Base-by-base conservation (phyloP, 2,329 filamentous ascomycete genomes). In the Ophiostoma angusticollis region DNA sequence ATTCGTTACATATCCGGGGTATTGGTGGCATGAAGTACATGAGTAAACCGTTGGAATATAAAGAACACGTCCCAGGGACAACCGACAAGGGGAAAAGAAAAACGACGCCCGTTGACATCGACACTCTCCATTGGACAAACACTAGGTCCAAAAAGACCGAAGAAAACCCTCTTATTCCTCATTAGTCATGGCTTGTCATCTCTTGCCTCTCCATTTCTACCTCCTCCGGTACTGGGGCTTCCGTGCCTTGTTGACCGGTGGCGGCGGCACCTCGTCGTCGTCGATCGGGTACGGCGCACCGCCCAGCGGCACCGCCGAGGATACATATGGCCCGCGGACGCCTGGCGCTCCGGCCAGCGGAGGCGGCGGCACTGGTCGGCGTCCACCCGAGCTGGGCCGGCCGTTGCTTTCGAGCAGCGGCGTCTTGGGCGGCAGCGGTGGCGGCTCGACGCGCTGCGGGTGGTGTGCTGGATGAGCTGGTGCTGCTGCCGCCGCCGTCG, bases 201-300 rank as follows among this genome's bases (percentile, higher is more conserved):
- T 30, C 11, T 30, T 5, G n/a, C 28, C 7, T 8, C 5, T 30
- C 28, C 16, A 9, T 29, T 17, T 6, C 23, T 42, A 49, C 12
- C 46, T 41, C 16, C 18, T 28, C 5, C 44, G 43, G 36, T 79
- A 84, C 35, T 82, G 79, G 1, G 89, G 89, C 58, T 95, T 95
- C 49, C 79, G 75, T 31, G 81, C 78, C 70, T 85, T 82, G 52
- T 93, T 93, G 7, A 93, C 85, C 6, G 73, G 67, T 3, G 89
- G 89, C 14, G 89, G 87, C 21, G 81, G 89, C 14, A 86, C 85
- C 19, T 81, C 79, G 19, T 80, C 82, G 51, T 93, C 73, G 32
- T 77, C 78, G 34, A 84, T 61, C 0, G 89, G 89, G 56, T 95
- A 95, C 1, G 86, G 86, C 24, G 84, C 68, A 8, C 63, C 56